A percentile compares a stretch with the other conserved stretches of the same genome.
Evolutionary conservation across 148 eudicot genomes (phyloP).

Genomic region (Spergularia bocconei): DNA sequence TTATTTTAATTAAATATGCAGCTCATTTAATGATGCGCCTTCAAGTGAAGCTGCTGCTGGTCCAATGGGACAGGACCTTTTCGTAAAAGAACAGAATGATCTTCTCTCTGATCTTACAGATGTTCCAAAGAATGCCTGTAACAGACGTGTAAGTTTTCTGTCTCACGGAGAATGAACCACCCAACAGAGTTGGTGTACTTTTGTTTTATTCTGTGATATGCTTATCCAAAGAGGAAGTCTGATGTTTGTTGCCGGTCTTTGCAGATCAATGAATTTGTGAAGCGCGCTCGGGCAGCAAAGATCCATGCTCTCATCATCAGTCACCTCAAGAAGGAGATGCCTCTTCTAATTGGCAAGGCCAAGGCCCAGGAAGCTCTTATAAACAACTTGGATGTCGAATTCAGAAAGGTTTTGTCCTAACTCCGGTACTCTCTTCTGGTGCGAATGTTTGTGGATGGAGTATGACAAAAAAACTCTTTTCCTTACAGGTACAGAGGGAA

Average conservation of each 20-base stretch:
- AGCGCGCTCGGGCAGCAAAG: conserved; percentile 90
- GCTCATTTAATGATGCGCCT: conserved; percentile 82
- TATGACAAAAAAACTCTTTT: background rate
- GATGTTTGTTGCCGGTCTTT: conserved; percentile 2
- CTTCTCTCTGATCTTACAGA: conserved; percentile 79
- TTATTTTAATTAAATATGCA: conserved; percentile 22
- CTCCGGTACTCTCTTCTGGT: background rate
- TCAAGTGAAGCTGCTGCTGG: conserved; percentile 54
- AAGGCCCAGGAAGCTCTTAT: conserved; percentile 77
- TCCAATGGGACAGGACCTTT: conserved; percentile 76
- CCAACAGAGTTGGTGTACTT: background rate
- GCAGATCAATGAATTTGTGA: conserved; percentile 90
- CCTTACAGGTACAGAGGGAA: conserved; percentile 68
- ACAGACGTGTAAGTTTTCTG: conserved; percentile 62
- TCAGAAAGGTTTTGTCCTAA: conserved; percentile 53
- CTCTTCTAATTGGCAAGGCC: conserved; percentile 75
- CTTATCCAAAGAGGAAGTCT: background rate
- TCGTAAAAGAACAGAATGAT: conserved; percentile 77
- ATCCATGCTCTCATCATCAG: conserved; percentile 85
- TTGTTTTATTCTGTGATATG: background rate
- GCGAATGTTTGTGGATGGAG: background rate
- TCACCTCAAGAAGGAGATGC: conserved; percentile 92
- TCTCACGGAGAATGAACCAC: background rate
- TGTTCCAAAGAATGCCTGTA: conserved; percentile 90
- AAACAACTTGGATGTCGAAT: conserved; percentile 67